These are phyloP conservation scores for Elsinoe arachidis DNA, from an alignment of 2,329 filamentous ascomycete genomes.

Conservation along the genomic window DNA sequence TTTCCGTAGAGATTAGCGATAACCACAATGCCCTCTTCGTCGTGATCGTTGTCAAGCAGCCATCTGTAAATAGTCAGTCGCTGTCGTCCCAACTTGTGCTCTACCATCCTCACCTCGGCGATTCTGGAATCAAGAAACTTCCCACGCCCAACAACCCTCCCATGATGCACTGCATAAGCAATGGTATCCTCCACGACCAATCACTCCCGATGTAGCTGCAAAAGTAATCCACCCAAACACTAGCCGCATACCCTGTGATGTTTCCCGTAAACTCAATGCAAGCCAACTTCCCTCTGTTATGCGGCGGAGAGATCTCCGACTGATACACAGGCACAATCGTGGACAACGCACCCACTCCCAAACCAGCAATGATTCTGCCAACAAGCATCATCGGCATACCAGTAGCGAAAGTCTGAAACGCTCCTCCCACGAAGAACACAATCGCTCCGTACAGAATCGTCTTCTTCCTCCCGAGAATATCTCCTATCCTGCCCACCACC, in stretches of 20 bases:
- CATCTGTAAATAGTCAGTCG: constrained; percentile 51
- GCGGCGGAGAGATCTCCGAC: constrained; percentile 67
- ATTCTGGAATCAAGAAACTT: constrained; percentile 90
- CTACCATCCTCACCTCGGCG: constrained; percentile 59
- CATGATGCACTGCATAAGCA: constrained; percentile 93
- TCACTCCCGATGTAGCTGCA: constrained; percentile 82
- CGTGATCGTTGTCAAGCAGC: constrained; percentile 94
- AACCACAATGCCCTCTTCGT: constrained; percentile 96
- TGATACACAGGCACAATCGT: constrained; percentile 48
- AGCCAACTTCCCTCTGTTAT: constrained; percentile 89
- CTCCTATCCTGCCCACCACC: constrained; percentile 76
- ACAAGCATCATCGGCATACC: constrained; percentile 79
- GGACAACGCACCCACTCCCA: constrained; percentile 43
- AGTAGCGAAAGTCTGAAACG: constrained; percentile 70
- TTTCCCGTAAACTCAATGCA: constrained; percentile 98
- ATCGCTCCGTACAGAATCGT: constrained; percentile 92
- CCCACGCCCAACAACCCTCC: constrained; percentile 75
- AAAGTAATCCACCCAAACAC: constrained; percentile 98
- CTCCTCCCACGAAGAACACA: constrained; percentile 77
- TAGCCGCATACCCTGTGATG: constrained; percentile 89
- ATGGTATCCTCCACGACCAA: constrained; percentile 80
- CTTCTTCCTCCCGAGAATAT: constrained; percentile 77
- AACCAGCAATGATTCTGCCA: constrained; percentile 42
- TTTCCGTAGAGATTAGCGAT: constrained; percentile 96
- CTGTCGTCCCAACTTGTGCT: constrained; percentile 8